These are phyloP conservation scores for Dalbergia cultrata DNA, from an alignment of 306 rosid genomes.

Conservation along the genomic window DNA sequence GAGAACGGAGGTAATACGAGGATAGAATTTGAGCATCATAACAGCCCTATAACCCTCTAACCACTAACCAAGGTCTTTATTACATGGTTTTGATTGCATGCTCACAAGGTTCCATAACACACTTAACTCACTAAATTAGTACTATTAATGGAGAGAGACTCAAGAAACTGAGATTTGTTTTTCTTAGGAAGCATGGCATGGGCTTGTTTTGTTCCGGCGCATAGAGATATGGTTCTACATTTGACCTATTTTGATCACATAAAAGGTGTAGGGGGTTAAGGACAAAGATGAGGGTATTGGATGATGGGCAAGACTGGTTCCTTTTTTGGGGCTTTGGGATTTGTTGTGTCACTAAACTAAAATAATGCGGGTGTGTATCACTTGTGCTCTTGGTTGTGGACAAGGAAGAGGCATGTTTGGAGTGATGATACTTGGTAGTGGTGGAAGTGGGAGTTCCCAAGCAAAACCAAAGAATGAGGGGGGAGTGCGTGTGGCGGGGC, in stretches of 20 bases:
- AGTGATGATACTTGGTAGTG: constrained; percentile 45
- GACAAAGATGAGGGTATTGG: constrained; percentile 46
- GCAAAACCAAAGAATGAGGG: constrained; percentile 44
- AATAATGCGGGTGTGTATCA: constrained; percentile 27
- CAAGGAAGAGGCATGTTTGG: constrained; percentile 66
- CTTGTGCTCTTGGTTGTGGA: constrained; percentile 51
- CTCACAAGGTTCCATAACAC: constrained; percentile 37
- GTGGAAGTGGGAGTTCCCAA: constrained; percentile 60
- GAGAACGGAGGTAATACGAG: background rate
- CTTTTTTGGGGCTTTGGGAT: constrained; percentile 58
- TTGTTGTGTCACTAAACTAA: constrained; percentile 43
- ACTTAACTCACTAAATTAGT: constrained; percentile 55
- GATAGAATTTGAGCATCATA: background rate
- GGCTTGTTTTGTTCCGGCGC: constrained; percentile 67
- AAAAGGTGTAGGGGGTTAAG: constrained; percentile 49
- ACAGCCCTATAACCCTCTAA: background rate
- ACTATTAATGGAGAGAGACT: background rate
- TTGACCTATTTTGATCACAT: constrained; percentile 34
- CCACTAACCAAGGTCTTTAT: background rate
- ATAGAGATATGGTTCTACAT: constrained; percentile 33
- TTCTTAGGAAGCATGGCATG: constrained; percentile 67
- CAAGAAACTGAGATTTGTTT: constrained; percentile 7
- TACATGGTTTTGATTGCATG: background rate
- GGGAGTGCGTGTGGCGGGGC: constrained; percentile 72
- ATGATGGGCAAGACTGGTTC: constrained; percentile 72